A percentile compares a stretch with the other conserved stretches of the same genome.
Conservation (phyloP, 345 rosid genomes). For the Salix suchowensis region DNA sequence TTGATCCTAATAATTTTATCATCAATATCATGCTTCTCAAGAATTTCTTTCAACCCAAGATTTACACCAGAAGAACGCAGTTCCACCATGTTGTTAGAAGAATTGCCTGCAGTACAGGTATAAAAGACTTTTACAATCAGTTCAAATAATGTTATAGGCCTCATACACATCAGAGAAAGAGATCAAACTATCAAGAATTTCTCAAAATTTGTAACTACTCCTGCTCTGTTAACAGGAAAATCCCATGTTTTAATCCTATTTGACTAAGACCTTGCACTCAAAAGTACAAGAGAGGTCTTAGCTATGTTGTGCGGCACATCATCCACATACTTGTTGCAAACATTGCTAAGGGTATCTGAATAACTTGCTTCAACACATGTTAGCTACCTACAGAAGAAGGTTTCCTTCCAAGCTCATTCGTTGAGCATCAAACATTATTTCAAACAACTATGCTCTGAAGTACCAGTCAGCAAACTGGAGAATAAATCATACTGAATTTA, state of each 20-base stretch:
- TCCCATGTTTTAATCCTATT: neutral
- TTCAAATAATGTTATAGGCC: neutral
- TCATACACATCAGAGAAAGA: neutral
- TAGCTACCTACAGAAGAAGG: neutral
- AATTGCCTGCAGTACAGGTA: slow-evolving; percentile 26
- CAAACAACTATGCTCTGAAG: neutral
- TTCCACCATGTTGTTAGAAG: slow-evolving; percentile 6
- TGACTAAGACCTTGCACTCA: neutral
- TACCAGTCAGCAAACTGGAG: neutral
- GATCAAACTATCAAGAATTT: neutral
- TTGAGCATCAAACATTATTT: neutral
- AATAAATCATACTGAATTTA: neutral
- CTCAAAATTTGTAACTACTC: neutral
- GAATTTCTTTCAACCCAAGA: slow-evolving; percentile 65
- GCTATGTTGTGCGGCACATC: neutral
- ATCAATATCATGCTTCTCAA: slow-evolving; percentile 31
- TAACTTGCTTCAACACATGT: neutral
- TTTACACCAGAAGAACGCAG: slow-evolving; percentile 25
- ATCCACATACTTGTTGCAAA: neutral
- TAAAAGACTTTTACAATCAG: slow-evolving; percentile 1
- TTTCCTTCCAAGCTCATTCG: neutral
- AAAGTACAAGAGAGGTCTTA: neutral
- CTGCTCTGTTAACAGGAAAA: neutral
- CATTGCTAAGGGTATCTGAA: neutral
- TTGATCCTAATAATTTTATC: slow-evolving; percentile 31